These are phyloP conservation scores for Podaxis sp. DNA, from an alignment of 768 basidiomycete species.

Conservation along the genomic window DNA sequence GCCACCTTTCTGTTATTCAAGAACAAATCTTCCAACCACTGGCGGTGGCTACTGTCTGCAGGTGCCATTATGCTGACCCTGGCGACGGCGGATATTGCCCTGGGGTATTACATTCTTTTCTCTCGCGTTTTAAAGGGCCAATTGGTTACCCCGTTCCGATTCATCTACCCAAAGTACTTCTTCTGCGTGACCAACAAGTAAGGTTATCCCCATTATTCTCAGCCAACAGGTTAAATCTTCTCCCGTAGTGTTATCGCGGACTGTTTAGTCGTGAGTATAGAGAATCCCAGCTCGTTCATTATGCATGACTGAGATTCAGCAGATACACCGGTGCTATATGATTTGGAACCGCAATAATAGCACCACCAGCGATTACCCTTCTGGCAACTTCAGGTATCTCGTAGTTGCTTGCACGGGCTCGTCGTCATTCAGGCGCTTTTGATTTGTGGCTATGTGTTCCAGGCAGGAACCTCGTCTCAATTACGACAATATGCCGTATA, in stretches of 20 bases:
- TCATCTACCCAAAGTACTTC: slow-evolving; percentile 1
- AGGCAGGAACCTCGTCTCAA: not conserved
- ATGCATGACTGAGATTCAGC: not conserved
- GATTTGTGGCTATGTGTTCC: not conserved
- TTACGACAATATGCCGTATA: slow-evolving; percentile 27
- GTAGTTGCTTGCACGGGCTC: not conserved
- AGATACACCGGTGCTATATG: slow-evolving; percentile 10
- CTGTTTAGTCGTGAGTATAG: not conserved
- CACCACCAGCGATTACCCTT: not conserved
- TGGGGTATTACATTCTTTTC: slow-evolving; percentile 5
- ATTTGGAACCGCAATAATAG: slow-evolving; percentile 9
- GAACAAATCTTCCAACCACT: not conserved
- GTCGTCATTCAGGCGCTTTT: not conserved
- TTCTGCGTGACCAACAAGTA: slow-evolving; percentile 8
- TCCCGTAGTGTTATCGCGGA: slow-evolving; percentile 1
- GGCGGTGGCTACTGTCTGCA: not conserved
- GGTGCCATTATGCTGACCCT: not conserved
- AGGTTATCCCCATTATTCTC: not conserved
- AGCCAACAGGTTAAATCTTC: not conserved
- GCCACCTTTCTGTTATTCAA: not conserved
- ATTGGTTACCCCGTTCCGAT: not conserved
- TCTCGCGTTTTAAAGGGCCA: not conserved
- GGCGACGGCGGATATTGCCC: not conserved
- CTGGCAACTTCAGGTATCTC: not conserved
- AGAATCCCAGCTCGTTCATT: no score